Conservation (phyloP, 2,329 filamentous ascomycete species). For the Trichoderma hamatum region DNA sequence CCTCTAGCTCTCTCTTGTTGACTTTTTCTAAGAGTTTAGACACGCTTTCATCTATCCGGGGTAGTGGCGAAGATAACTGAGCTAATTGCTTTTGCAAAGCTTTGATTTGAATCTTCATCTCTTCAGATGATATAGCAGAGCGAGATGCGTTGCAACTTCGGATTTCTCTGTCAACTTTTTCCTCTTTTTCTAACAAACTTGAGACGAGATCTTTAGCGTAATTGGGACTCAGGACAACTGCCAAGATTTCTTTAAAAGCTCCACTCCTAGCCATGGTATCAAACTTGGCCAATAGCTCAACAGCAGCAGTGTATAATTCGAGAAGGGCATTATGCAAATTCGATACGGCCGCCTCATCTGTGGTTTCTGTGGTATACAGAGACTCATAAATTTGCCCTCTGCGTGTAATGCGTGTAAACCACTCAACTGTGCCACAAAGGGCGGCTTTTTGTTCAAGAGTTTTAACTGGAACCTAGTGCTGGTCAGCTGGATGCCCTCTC, state of each 20-base stretch:
- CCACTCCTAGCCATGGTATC: background rate
- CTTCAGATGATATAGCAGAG: background rate
- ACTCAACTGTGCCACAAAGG: conserved; percentile 1
- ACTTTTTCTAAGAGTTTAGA: background rate
- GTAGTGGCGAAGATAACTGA: conserved; percentile 1
- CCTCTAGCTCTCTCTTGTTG: background rate
- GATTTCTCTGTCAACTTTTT: background rate
- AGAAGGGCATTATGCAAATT: background rate
- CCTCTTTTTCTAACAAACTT: background rate
- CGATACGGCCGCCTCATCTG: background rate
- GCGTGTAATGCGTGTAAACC: conserved; percentile 14
- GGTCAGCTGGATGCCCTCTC: no score
- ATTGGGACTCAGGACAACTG: background rate
- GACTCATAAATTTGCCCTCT: conserved; percentile 14
- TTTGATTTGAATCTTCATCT: background rate
- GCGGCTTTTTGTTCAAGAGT: conserved; percentile 4
- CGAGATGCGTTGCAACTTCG: background rate
- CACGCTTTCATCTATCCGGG: background rate
- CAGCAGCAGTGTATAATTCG: background rate
- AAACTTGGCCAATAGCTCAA: conserved; percentile 1
- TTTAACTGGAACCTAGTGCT: background rate
- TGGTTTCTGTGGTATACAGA: background rate
- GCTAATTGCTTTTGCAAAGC: background rate
- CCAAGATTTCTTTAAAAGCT: background rate
- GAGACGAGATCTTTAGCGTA: background rate